Evolutionary conservation across 1,139 yeast genomes (phyloP), one percentile per base, ranked within the genome.

Genomic region (Blastobotrys ciferrii): DNA sequence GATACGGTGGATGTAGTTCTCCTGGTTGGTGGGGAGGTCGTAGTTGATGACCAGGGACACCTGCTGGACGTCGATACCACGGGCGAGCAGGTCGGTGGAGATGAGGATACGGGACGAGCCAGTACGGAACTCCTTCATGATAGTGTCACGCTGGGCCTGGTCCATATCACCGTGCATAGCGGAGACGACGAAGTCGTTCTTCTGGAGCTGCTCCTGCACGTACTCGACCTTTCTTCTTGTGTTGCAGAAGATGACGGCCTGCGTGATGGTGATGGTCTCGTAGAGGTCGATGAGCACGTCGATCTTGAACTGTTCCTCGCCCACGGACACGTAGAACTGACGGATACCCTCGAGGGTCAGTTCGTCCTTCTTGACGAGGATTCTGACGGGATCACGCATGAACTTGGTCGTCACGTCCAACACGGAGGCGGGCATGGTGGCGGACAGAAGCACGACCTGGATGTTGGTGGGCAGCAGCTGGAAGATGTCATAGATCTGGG

Each of bases 131-230:
- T 89, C 97, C 60, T 80, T 80, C 98, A 92, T 92, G 54, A 91
- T 83, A 49, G 75, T 72, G 66, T 89, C 96, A 66, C 98, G 76
- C 62, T 91, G 96, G 51, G 84, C 88, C 69, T 92, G 98, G 61
- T 86, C 84, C 96, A 92, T 87, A 62, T 92, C 98, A 23, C 97
- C 98, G 65, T 92, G 98, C 95, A 92, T 91, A 7, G 96, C 77
- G 4, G 83, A 87, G 14, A 91, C 96, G 0, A 96, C 84, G 68
- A 92, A 92, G 64, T 88, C 87, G 14, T 91, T 82, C 59, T 79
- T 82, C 47, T 76, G 74, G 77, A 92, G 78, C 62, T 85, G 84
- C n/a, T 78, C 81, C 3, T 88, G 74, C 23, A 92, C 73, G 95
- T 96, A 89, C 65, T 88, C 95, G 37, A 92, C 98, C 66, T 91